Percentiles rank a stretch among this genome's conserved stretches.
Conservation (phyloP, 2,329 filamentous ascomycete species). For the Alternaria conjuncta region DNA sequence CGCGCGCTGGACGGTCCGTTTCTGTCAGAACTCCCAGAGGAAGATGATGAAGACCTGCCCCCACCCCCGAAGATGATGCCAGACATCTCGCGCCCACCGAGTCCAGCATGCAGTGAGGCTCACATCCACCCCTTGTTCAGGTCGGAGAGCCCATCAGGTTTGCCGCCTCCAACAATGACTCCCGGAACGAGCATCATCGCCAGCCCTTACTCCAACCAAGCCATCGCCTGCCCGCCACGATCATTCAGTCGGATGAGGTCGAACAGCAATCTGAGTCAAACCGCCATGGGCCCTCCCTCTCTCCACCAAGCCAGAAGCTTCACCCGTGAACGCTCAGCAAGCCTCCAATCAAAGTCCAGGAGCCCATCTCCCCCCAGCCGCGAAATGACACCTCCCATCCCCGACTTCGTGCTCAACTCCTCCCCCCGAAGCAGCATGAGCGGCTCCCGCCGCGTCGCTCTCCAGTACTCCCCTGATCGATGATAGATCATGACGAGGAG, state of each 20-base stretch:
- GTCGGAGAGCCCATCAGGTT: constrained; percentile 67
- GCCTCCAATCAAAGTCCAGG: constrained; percentile 28
- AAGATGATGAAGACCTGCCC: constrained; percentile 37
- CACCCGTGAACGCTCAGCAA: constrained; percentile 29
- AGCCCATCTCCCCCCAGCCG: constrained; percentile 46
- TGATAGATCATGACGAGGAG: constrained; percentile 10
- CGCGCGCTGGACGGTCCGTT: constrained; percentile 63
- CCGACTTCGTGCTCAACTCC: constrained; percentile 52
- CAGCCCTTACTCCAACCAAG: constrained; percentile 70
- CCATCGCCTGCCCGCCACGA: constrained; percentile 56
- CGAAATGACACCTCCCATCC: constrained; percentile 51
- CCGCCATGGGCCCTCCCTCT: constrained; percentile 21
- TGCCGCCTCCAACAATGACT: constrained; percentile 66
- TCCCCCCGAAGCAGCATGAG: constrained; percentile 49
- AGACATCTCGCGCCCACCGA: constrained; percentile 46
- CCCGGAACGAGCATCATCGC: constrained; percentile 75
- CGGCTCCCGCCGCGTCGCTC: constrained; percentile 36
- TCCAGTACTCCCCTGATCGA: constrained; percentile 31
- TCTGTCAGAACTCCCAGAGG: constrained; percentile 32
- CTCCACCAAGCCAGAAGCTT: constrained; percentile 34
- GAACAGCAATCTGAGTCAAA: constrained; percentile 32
- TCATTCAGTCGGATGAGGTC: constrained; percentile 48
- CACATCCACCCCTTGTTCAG: constrained; percentile 82
- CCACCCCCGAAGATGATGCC: constrained; percentile 43
- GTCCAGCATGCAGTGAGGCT: constrained; percentile 60